These are phyloP conservation scores for Neofusicoccum kwambonambiense DNA, from an alignment of 2,329 filamentous ascomycete genomes.

Conservation along the genomic window DNA sequence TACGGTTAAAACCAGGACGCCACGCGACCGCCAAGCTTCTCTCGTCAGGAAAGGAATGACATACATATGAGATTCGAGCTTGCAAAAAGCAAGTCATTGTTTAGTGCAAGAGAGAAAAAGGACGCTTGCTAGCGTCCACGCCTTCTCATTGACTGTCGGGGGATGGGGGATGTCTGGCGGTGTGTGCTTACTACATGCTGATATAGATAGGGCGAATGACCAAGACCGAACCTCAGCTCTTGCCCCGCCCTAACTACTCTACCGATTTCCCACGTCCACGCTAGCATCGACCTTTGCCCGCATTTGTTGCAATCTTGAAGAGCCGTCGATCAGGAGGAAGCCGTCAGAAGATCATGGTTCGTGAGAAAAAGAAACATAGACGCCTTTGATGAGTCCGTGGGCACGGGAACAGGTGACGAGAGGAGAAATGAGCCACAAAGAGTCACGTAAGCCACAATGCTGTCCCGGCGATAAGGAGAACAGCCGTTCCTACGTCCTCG, in stretches of 20 bases:
- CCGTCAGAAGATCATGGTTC: not conserved
- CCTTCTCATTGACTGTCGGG: not conserved
- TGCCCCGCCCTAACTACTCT: not conserved
- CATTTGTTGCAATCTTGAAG: not conserved
- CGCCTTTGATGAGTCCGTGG: not conserved
- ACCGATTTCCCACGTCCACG: not conserved
- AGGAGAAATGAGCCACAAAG: not conserved
- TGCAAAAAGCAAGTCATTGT: not conserved
- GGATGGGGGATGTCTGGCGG: not conserved
- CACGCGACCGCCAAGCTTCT: constrained; percentile 2
- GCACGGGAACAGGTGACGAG: not conserved
- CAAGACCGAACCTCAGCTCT: not conserved
- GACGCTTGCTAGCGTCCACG: not conserved
- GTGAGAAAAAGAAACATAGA: not conserved
- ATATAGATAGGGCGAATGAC: constrained; percentile 10
- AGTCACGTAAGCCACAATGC: not conserved
- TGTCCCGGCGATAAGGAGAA: not conserved
- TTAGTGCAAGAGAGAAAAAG: not conserved
- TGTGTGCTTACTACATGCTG: not conserved
- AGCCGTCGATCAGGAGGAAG: not conserved
- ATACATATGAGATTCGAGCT: not conserved
- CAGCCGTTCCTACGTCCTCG: not conserved
- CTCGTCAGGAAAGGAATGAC: not conserved
- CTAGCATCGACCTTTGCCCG: not conserved
- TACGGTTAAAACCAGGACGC: not conserved